Percentiles rank a stretch among this genome's conserved stretches.
These are phyloP conservation scores for Thuidium tamariscinum DNA, from an alignment of 225 moss, liverwort and hornwort genomes.

Conservation along the genomic window DNA sequence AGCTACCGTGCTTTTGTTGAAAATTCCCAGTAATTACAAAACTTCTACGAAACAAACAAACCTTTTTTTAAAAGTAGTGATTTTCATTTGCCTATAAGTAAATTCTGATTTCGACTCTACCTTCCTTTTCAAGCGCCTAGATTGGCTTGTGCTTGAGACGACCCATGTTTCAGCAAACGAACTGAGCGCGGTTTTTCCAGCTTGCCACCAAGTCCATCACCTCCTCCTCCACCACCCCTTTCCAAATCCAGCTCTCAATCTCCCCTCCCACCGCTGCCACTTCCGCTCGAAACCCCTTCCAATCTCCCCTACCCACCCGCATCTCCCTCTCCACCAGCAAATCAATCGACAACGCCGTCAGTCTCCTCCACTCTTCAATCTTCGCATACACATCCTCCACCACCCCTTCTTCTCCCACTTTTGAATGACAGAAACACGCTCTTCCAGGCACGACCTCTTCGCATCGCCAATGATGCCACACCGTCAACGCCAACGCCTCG, in stretches of 20 bases:
- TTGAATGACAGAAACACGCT: background rate
- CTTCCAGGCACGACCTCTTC: background rate
- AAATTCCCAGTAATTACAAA: background rate
- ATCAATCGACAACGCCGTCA: background rate
- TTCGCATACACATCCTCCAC: conserved; percentile 14
- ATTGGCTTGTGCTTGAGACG: background rate
- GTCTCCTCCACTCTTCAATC: conserved; percentile 24
- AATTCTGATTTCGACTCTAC: background rate
- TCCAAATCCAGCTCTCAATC: conserved; percentile 22
- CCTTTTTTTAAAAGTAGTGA: background rate
- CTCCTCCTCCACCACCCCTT: conserved; percentile 20
- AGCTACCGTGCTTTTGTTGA: background rate
- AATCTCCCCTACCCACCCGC: background rate
- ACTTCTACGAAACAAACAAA: background rate
- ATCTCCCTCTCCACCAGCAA: conserved; percentile 13
- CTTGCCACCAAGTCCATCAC: background rate
- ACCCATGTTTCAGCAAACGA: background rate
- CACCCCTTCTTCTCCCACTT: background rate
- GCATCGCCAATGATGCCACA: background rate
- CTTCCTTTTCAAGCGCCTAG: background rate
- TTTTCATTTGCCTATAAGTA: background rate
- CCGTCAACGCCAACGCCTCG: conserved; percentile 4
- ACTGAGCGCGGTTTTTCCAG: background rate
- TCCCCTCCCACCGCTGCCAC: conserved; percentile 7
- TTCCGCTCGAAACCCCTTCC: conserved; percentile 9